Evolutionary conservation across 2,329 filamentous ascomycete species (phyloP), one percentile per base, ranked within the genome.

Genomic region (Trichophyton equinum): DNA sequence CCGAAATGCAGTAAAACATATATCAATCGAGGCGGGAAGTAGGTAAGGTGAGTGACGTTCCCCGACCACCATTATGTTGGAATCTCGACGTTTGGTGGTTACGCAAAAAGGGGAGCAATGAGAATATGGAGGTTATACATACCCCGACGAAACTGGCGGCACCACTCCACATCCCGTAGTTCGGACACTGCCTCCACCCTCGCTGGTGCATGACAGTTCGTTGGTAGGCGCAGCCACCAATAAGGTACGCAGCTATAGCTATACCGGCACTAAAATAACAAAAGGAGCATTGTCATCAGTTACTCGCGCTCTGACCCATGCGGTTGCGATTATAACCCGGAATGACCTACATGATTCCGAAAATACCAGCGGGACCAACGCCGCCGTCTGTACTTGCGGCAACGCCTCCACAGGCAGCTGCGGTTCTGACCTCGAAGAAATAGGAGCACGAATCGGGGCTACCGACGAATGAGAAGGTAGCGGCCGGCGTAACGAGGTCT

Each of bases 191-290:
- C 67, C 89, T 84, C 94, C 92, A 97, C 56, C 94, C 94, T 64
- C 94, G 82, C 68, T 95, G 91, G 72, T 99, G 89, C 75, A 91
- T 87, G 62, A 99, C 91, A 36, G 90, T 95, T 62, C 94, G 85
- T 74, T 96, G 92, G 78, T 97, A 99, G 64, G 96, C 91, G 67
- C 95, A 88, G 69, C 94, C 94, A 67, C 94, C 94, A 42, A 95
- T 82, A 60, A 96, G 78, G 74, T 99, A 99, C 22, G 94, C 94
- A 8, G 92, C 76, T 42, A 96, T 81, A 8, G 91, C 88, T 59
- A 87, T 85, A 46, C 83, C 69, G n/a, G 76, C 77, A 64, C 77
- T 79, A 62, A 53, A 30, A 30, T 6, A 30, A 6, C 27, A 30
- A 30, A 25, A 30, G n/a, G 40, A n/a, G n/a, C 6, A 30, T 18